Conservation (phyloP, 2,329 filamentous ascomycete genomes). For the Mycosphaerella arachidis region DNA sequence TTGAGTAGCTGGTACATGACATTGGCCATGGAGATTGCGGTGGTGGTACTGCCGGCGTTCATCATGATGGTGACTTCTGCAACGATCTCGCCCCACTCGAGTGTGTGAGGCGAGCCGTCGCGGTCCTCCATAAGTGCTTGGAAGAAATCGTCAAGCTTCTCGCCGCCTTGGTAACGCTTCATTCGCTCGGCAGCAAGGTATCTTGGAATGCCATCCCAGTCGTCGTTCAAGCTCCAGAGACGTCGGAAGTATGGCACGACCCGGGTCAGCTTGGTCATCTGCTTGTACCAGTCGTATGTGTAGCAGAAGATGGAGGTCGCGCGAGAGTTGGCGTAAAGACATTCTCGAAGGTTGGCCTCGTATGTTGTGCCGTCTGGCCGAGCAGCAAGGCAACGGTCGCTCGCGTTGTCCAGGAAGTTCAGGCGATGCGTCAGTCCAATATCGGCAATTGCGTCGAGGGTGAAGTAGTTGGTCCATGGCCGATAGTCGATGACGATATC, state of each 20-base stretch:
- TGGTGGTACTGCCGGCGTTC: slow-evolving; percentile 45
- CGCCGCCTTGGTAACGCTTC: slow-evolving; percentile 46
- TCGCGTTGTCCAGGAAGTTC: slow-evolving; percentile 36
- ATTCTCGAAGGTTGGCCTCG: slow-evolving; percentile 47
- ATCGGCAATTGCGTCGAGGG: slow-evolving; percentile 37
- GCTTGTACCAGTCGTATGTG: slow-evolving; percentile 49
- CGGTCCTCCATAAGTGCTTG: slow-evolving; percentile 52
- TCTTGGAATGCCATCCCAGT: slow-evolving; percentile 46
- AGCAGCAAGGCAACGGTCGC: slow-evolving; percentile 28
- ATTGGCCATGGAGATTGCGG: slow-evolving; percentile 38
- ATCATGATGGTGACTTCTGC: slow-evolving; percentile 53
- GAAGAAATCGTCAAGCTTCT: slow-evolving; percentile 58
- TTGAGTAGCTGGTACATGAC: slow-evolving; percentile 38
- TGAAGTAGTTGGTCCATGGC: slow-evolving; percentile 37
- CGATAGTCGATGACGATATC: slow-evolving; percentile 36
- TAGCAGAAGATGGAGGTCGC: slow-evolving; percentile 51
- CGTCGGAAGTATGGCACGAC: slow-evolving; percentile 41
- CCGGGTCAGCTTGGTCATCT: slow-evolving; percentile 46
- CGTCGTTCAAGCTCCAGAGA: slow-evolving; percentile 38
- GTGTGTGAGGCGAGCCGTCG: slow-evolving; percentile 41
- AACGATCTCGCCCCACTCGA: slow-evolving; percentile 56
- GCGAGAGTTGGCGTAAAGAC: slow-evolving; percentile 48
- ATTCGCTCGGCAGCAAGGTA: slow-evolving; percentile 44
- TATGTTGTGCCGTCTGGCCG: slow-evolving; percentile 40
- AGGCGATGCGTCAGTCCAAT: slow-evolving; percentile 37